phyloP scores from a whole-genome alignment of 148 eudicot genomes.

The Rhododendron ovatum region DNA sequence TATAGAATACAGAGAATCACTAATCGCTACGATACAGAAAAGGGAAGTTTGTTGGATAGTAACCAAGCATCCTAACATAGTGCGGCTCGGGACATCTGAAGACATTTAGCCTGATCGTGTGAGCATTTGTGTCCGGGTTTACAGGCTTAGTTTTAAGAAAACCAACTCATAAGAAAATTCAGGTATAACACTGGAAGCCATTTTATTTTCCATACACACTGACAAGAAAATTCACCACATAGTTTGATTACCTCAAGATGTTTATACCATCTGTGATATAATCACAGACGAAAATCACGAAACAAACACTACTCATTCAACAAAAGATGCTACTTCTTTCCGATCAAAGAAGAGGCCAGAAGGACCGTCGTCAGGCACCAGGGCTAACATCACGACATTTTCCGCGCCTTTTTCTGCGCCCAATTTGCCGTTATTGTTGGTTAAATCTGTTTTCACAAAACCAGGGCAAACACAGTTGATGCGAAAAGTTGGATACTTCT shows the following conservation, averaged over 20 bases:
- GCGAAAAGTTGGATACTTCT: constrained; percentile 15
- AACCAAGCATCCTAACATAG: no score
- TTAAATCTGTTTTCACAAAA: constrained; percentile 36
- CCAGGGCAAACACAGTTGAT: constrained; percentile 50
- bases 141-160: no score
- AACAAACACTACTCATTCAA: background rate
- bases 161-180: no score
- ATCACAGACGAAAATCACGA: background rate
- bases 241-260: background rate
- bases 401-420: constrained; percentile 42
- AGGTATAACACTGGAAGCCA: no score
- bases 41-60: no score
- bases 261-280: background rate
- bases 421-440: constrained; percentile 14
- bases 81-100: no score
- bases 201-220: background rate
- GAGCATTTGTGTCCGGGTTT: no score
- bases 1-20: no score
- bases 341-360: constrained; percentile 18
- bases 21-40: no score
- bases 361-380: constrained; percentile 31
- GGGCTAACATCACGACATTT: constrained; percentile 31
- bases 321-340: constrained; percentile 4
- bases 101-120: no score
- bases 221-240: background rate